Base-by-base conservation (phyloP, 2,329 filamentous ascomycete genomes). In the Penicillium sp. region DNA sequence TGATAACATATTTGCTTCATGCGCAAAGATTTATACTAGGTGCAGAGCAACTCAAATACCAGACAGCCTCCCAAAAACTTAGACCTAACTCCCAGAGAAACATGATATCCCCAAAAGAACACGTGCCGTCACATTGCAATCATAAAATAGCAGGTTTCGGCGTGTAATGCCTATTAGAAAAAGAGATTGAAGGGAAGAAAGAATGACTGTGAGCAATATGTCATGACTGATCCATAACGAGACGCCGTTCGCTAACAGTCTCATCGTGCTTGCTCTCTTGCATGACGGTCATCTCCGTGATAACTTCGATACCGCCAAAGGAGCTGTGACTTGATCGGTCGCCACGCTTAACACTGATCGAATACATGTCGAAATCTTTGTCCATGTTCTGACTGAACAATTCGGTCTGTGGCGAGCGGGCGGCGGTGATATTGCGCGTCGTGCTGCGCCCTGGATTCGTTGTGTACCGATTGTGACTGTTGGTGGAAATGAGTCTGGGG, bases 401-500 rank as follows among this genome's bases (percentile, higher is more conserved):
- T 26, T 73, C 65, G 1, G 65, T 65, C 26, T 62, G 63, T 4
- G 65, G 66, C 14, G 67, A 40, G 61, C 66, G 58, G 46, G 57
- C 51, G 16, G 51, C 40, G 10, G 67, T 61, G 45, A 65, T 25
- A 28, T 60, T 64, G 25, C 57, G 64, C 1, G 61, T 55, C 1
- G 59, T 60, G 22, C 68, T 68, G 19, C 59, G 62, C 8, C 54
- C 52, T 13, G 28, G 46, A 46, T 69, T 68, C 22, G 55, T 57
- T 0, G 64, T 70, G 57, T 70, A 67, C 26, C 60, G 64, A n/a
- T 69, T 68, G 59, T 70, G 64, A 62, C 70, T 71, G 51, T 68
- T 65, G 10, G 68, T 73, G 1, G 72, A 70, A 25, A 75, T 68
- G 11, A 75, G 59, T 25, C 66, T 71, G 38, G 79, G 79, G 64